phyloP scores from a whole-genome alignment of 371 early-diverging fungal genomes.

The Rhizomucor pusillus region DNA sequence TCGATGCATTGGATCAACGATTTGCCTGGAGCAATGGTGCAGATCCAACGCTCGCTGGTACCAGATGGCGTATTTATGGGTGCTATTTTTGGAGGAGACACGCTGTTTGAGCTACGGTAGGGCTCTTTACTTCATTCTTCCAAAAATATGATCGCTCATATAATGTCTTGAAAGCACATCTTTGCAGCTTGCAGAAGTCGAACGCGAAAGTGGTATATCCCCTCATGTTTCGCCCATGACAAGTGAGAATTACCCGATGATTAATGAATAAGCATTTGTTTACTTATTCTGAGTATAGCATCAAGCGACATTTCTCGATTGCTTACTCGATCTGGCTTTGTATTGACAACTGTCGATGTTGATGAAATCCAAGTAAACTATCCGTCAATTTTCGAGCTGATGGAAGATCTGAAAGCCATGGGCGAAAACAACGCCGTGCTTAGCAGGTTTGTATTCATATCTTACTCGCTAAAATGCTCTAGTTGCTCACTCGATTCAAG shows the following conservation, averaged over 20 bases:
- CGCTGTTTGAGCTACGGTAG: slow-evolving; percentile 84
- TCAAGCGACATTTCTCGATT: slow-evolving; percentile 80
- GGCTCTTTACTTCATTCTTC: background rate
- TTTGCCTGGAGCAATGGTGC: slow-evolving; percentile 83
- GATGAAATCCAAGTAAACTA: slow-evolving; percentile 92
- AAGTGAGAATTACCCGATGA: slow-evolving; percentile 27
- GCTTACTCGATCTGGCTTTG: slow-evolving; percentile 82
- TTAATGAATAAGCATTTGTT: background rate
- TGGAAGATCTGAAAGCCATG: slow-evolving; percentile 90
- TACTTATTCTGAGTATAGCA: slow-evolving; percentile 37
- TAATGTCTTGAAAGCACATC: slow-evolving; percentile 59
- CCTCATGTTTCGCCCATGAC: slow-evolving; percentile 93
- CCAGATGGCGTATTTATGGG: slow-evolving; percentile 94
- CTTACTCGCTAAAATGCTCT: background rate
- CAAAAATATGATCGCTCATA: background rate
- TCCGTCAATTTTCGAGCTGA: slow-evolving; percentile 88
- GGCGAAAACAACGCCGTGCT: slow-evolving; percentile 93
- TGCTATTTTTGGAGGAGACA: slow-evolving; percentile 93
- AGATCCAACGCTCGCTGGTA: slow-evolving; percentile 74
- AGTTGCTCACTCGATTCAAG: slow-evolving; percentile 23
- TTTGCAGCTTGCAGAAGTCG: slow-evolving; percentile 88
- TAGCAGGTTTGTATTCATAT: slow-evolving; percentile 47
- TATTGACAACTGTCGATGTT: slow-evolving; percentile 90
- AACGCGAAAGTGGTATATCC: slow-evolving; percentile 89
- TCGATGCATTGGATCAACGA: slow-evolving; percentile 97